Percentiles rank a stretch among this genome's conserved stretches.
These are phyloP conservation scores for Didymella lethalis DNA, from an alignment of 2,329 filamentous ascomycete genomes.

Conservation along the genomic window DNA sequence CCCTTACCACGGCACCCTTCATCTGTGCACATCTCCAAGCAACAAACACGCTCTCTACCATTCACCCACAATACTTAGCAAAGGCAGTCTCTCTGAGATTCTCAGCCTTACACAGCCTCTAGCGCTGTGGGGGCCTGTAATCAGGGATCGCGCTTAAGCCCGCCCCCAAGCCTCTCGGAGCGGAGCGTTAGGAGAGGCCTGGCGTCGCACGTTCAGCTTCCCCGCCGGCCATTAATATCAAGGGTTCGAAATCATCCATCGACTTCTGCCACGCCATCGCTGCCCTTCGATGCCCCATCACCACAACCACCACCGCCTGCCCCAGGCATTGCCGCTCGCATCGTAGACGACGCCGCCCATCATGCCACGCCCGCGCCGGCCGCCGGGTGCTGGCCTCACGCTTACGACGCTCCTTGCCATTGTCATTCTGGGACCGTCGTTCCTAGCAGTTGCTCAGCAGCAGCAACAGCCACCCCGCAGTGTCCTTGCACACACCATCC, in stretches of 20 bases:
- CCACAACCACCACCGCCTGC: constrained; percentile 38
- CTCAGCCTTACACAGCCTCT: constrained; percentile 15
- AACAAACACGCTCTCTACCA: background rate
- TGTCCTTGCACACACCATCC: constrained; percentile 29
- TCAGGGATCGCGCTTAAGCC: constrained; percentile 11
- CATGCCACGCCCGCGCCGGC: constrained; percentile 52
- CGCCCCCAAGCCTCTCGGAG: constrained; percentile 23
- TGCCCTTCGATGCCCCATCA: constrained; percentile 46
- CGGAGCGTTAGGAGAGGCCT: background rate
- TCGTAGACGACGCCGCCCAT: constrained; percentile 32
- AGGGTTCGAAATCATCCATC: constrained; percentile 27
- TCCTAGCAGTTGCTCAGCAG: constrained; percentile 53
- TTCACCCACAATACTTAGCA: background rate
- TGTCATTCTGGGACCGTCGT: constrained; percentile 46
- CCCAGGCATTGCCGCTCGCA: constrained; percentile 35
- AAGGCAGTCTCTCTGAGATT: background rate
- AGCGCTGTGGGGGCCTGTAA: constrained; percentile 23
- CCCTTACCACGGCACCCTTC: background rate
- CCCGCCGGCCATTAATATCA: constrained; percentile 25
- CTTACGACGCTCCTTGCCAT: constrained; percentile 46
- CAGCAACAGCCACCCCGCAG: constrained; percentile 47
- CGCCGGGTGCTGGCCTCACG: constrained; percentile 50
- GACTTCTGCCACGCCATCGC: constrained; percentile 21
- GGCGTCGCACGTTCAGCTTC: constrained; percentile 20
- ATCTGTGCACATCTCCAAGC: background rate